Evolutionary conservation across 805 yeast species (phyloP).

Genomic region (Candida quercuum): DNA sequence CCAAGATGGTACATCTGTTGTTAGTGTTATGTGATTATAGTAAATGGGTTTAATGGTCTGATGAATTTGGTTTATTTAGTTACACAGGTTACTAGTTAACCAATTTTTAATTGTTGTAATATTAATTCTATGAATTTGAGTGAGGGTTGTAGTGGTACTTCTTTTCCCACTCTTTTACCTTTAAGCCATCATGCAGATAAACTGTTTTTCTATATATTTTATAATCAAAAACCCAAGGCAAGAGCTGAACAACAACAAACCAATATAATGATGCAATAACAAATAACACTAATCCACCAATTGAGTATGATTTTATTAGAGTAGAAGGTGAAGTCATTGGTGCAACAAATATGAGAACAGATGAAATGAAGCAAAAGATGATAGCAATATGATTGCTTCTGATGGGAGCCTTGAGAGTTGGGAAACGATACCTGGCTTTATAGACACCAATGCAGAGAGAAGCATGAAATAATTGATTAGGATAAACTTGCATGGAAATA

Average conservation of each 20-base stretch:
- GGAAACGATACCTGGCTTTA: slow-evolving; percentile 42
- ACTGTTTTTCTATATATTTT: slow-evolving; percentile 6
- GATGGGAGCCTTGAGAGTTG: slow-evolving; percentile 43
- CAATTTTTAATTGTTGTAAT: not conserved
- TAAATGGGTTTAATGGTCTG: no score
- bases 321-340: slow-evolving; percentile 10
- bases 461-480: slow-evolving; percentile 41
- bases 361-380: slow-evolving; percentile 10
- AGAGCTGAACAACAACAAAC: slow-evolving; percentile 5
- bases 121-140: not conserved
- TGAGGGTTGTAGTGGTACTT: not conserved
- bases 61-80: not conserved
- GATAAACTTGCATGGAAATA: slow-evolving; percentile 40
- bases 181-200: slow-evolving; percentile 4
- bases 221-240: slow-evolving; percentile 13
- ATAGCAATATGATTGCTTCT: slow-evolving; percentile 33
- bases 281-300: slow-evolving; percentile 38
- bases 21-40: slow-evolving; percentile 64
- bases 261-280: slow-evolving; percentile 33
- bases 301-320: slow-evolving; percentile 8
- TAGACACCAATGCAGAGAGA: slow-evolving; percentile 52
- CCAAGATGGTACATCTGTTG: slow-evolving; percentile 95
- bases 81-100: not conserved
- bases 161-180: slow-evolving; percentile 8
- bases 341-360: slow-evolving; percentile 5